A percentile compares a stretch with the other conserved stretches of the same genome.
Evolutionary conservation across 176 grass and related monocot genomes (phyloP).

Genomic region (Rhynchospora breviuscula): DNA sequence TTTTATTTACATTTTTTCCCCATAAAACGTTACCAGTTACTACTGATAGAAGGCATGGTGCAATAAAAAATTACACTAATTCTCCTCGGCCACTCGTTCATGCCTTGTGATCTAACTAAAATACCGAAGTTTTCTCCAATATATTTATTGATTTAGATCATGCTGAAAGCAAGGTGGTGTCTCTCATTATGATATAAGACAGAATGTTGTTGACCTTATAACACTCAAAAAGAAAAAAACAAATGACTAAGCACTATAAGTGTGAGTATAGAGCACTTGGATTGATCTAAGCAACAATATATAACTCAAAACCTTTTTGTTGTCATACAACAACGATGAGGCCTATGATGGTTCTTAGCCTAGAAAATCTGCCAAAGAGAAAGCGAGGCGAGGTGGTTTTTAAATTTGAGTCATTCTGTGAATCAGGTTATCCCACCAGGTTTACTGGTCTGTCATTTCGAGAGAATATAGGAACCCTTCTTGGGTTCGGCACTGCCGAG

Average conservation of each 20-base stretch:
- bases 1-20: background rate
- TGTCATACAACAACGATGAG: constrained; percentile 26
- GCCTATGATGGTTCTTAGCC: constrained; percentile 49
- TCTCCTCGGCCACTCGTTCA: constrained; percentile 4
- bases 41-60: constrained; percentile 13
- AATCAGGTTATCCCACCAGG: constrained; percentile 57
- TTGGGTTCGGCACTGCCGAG: constrained; percentile 54
- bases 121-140: constrained; percentile 1
- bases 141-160: constrained; percentile 40
- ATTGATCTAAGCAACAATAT: background rate
- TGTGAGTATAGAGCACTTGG: constrained; percentile 26
- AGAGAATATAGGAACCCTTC: constrained; percentile 59
- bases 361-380: constrained; percentile 55
- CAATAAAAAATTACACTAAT: constrained; percentile 17
- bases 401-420: constrained; percentile 72
- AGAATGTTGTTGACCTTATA: constrained; percentile 17
- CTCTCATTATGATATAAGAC: constrained; percentile 18
- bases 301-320: background rate
- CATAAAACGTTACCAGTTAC: background rate
- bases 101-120: constrained; percentile 15
- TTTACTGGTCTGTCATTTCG: constrained; percentile 50
- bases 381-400: constrained; percentile 60
- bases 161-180: constrained; percentile 42
- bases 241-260: constrained; percentile 36
- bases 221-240: constrained; percentile 26